Evolutionary conservation across 176 grass and related monocot species (phyloP), one percentile per base, ranked within the genome.

Genomic region (Aechmea fasciata): DNA sequence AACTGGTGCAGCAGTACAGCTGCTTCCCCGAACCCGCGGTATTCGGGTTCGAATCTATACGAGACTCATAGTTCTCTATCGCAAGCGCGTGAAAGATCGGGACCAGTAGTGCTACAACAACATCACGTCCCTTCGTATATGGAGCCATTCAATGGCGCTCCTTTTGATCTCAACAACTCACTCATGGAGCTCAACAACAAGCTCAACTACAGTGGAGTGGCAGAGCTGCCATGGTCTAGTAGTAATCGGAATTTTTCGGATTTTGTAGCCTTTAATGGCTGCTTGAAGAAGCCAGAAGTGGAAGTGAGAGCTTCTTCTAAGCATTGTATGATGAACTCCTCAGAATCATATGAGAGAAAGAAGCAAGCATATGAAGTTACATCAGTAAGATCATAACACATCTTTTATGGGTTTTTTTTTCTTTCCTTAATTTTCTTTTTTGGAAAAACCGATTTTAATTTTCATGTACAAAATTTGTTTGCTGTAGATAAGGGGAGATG

Each of bases 171-270:
- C 61, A 83, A 88, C 59, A 81, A 75, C 73, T 79, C 89, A 49
- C 78, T 88, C 74, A 63, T 85, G 52, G 89, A 78, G 17, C 77
- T 85, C 9, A 75, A 78, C 63, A 87, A 81, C 73, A 78, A 66
- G 55, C 72, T 92, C 71, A 84, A 78, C 48, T 64, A 65, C 51
- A 79, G 20, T 13, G 66, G 69, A 23, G 33, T 69, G 73, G 65
- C 80, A 70, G 90, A 90, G n/a, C 72, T 83, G 51, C 83, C 69
- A 23, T 95, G 90, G 86, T 81, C 80, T 2, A 92, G 71, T 2
- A 92, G 71, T 63, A 54, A 79, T 13, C 87, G 88, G 73, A 96
- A 71, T 68, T 87, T 92, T 68, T 81, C 88, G 2, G 93, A 92
- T 67, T 63, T 92, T 49, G 85, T 96, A 69, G 91, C 93, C 15